Evolutionary conservation across 768 basidiomycete species (phyloP).

Genomic region (Astraeus odoratus): DNA sequence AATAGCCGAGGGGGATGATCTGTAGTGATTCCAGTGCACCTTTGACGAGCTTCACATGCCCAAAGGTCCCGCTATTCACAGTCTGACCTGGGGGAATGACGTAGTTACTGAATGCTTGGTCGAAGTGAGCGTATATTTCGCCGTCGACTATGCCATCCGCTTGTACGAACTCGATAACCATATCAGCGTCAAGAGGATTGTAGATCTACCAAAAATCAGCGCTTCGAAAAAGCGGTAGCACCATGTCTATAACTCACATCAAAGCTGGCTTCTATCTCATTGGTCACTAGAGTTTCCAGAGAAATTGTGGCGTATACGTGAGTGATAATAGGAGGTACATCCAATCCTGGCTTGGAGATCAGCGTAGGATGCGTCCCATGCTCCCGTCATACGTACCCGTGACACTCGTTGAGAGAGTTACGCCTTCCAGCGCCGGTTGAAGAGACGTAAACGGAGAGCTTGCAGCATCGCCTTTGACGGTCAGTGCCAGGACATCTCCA

Average conservation of each 20-base stretch:
- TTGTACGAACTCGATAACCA: slow-evolving; percentile 53
- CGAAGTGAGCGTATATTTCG: slow-evolving; percentile 51
- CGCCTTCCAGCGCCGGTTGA: slow-evolving; percentile 44
- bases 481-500: slow-evolving; percentile 38
- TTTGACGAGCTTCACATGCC: slow-evolving; percentile 51
- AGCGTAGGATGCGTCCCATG: background rate
- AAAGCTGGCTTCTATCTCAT: slow-evolving; percentile 49
- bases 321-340: slow-evolving; percentile 51
- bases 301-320: slow-evolving; percentile 50
- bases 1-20: slow-evolving; percentile 46
- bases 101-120: slow-evolving; percentile 47
- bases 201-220: slow-evolving; percentile 27
- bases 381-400: slow-evolving; percentile 28
- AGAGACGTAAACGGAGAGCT: slow-evolving; percentile 62
- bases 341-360: slow-evolving; percentile 28
- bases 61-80: slow-evolving; percentile 53
- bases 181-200: slow-evolving; percentile 53
- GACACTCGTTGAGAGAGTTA: slow-evolving; percentile 44
- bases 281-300: slow-evolving; percentile 39
- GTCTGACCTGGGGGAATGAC: slow-evolving; percentile 50
- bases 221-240: slow-evolving; percentile 4
- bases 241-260: slow-evolving; percentile 34
- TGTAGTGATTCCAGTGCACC: slow-evolving; percentile 50
- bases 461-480: slow-evolving; percentile 50
- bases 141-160: slow-evolving; percentile 47